These are phyloP conservation scores for Canariomyces notabilis DNA, from an alignment of 2,329 filamentous ascomycete genomes.

Conservation along the genomic window DNA sequence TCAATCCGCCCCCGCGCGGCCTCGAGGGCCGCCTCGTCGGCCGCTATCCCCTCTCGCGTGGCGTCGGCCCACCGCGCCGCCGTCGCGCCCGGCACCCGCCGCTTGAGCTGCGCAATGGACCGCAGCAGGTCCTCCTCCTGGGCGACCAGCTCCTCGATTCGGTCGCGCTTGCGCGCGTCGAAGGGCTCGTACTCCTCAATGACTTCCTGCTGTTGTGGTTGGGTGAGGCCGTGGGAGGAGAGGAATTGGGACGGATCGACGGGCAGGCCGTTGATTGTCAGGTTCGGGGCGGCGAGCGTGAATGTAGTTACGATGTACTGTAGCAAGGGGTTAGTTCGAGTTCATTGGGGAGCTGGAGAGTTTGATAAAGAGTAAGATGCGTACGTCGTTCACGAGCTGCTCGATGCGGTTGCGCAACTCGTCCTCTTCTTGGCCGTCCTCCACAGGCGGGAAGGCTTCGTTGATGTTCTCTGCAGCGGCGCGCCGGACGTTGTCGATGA, in stretches of 20 bases:
- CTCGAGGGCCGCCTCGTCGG: conserved; percentile 44
- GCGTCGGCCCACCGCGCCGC: conserved; percentile 40
- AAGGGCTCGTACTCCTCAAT: conserved; percentile 62
- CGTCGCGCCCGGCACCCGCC: conserved; percentile 42
- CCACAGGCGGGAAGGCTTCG: conserved; percentile 62
- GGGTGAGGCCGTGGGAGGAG: conserved; percentile 1
- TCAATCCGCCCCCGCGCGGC: conserved; percentile 21
- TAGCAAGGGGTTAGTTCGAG: neutral
- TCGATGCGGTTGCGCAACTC: conserved; percentile 56
- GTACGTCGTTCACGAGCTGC: conserved; percentile 53
- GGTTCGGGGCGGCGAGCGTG: conserved; percentile 52
- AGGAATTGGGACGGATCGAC: conserved; percentile 39
- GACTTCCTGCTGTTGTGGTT: neutral
- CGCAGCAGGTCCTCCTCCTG: conserved; percentile 61
- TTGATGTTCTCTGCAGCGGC: conserved; percentile 64
- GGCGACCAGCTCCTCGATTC: conserved; percentile 55
- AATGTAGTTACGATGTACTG: conserved; percentile 61
- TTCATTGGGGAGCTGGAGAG: neutral
- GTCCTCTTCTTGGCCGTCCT: conserved; percentile 51
- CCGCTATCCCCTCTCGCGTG: conserved; percentile 35
- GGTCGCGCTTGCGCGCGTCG: conserved; percentile 53
- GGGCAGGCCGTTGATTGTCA: conserved; percentile 58
- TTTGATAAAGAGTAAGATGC: neutral
- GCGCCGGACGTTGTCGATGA: conserved; percentile 63
- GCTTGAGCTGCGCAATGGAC: conserved; percentile 58